Evolutionary conservation across 257 asterid genomes (phyloP), one percentile per base, ranked within the genome.

Genomic region (Salvia hispanica): DNA sequence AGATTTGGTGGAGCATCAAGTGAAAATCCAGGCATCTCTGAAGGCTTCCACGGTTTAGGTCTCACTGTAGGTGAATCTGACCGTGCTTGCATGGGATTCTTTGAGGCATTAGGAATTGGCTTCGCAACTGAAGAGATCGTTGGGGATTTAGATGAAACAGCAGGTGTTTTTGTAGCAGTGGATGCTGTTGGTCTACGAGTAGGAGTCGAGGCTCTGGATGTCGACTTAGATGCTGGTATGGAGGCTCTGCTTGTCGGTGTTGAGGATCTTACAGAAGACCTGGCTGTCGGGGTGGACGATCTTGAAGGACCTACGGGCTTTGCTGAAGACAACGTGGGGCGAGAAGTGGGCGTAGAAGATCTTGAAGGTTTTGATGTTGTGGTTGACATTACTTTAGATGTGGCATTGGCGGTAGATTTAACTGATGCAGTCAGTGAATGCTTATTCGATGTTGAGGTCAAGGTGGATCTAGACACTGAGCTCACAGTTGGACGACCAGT

Each of bases 1-100:
- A 94, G 76, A 78, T 94, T 94, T 10, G 99, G 96, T 47, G 98
- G 99, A 18, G 84, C 92, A 66, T 91, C 96, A 64, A 85, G 95
- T 78, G 99, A 94, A 79, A 88, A 91, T 33, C 97, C 97, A 14
- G 98, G 96, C 81, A 94, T 94, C 63, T 94, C 99, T 8, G 96
- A 91, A 25, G 99, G 96, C 78, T 91, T 91, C 95, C 96, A 91
- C 47, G 91, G 87, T 77, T 81, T 83, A 47, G 97, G 95, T 71
- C 95, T 86, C 77, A 85, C 85, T 16, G 85, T 66, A 2, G 99
- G 99, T 62, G 99, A 94, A 78, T 72, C 86, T 6, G 97, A 69
- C 65, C 97, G 82, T 1, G 85, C 58, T 4, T 84, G 86, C 62
- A 57, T 79, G 0, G 91, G 79, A 64, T 90, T 84, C 71, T 81